Conservation (phyloP, 768 basidiomycete species). For the Postia placenta region DNA sequence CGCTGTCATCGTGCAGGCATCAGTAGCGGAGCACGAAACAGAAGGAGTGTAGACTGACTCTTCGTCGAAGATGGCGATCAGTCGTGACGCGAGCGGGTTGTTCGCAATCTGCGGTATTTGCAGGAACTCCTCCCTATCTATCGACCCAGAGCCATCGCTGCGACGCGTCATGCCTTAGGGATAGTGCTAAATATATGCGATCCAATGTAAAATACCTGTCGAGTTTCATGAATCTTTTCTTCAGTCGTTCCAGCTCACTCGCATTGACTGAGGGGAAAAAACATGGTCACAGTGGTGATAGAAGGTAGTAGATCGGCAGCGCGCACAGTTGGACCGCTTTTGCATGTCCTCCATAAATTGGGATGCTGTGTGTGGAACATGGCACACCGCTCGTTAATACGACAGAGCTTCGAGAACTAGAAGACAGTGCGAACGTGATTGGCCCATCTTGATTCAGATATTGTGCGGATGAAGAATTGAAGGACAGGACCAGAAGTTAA, state of each 20-base stretch:
- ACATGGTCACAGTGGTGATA: background rate
- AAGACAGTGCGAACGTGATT: slow-evolving; percentile 59
- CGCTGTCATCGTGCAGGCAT: slow-evolving; percentile 42
- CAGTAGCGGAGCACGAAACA: background rate
- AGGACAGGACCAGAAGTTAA: no score
- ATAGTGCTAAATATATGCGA: background rate
- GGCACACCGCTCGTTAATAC: slow-evolving; percentile 9
- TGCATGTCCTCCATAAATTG: slow-evolving; percentile 99
- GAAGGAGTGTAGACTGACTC: slow-evolving; percentile 57
- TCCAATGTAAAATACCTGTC: slow-evolving; percentile 53
- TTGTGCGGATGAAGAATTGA: background rate
- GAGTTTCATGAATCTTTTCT: slow-evolving; percentile 99
- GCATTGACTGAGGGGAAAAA: slow-evolving; percentile 67
- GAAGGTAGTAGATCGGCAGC: background rate
- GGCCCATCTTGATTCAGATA: slow-evolving; percentile 54
- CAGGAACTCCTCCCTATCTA: slow-evolving; percentile 97
- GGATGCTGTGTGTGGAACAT: slow-evolving; percentile 46
- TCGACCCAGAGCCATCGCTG: slow-evolving; percentile 95
- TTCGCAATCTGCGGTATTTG: slow-evolving; percentile 99
- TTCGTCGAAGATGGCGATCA: slow-evolving; percentile 99
- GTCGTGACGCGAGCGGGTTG: slow-evolving; percentile 91
- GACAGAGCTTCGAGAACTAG: slow-evolving; percentile 4
- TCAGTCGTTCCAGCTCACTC: slow-evolving; percentile 87
- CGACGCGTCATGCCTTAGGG: background rate
- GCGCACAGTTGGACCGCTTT: slow-evolving; percentile 92